Base-by-base conservation (phyloP, 1,284 basidiomycete species). In the Coriolopsis trogii region DNA sequence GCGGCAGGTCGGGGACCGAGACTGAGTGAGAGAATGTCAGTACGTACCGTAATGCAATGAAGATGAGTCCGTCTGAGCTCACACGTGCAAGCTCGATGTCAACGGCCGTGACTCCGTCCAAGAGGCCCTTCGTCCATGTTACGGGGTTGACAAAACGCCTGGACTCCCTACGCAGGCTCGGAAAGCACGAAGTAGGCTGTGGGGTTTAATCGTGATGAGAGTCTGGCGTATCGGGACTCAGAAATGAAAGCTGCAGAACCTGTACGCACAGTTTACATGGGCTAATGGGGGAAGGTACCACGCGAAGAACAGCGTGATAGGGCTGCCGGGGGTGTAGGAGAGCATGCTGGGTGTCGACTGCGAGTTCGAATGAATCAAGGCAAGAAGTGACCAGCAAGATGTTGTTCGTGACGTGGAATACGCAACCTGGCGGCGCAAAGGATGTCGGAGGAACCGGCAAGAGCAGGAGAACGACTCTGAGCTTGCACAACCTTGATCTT, bases 51-150 rank as follows among this genome's bases (percentile, higher is more conserved):
- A 78, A 60, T 72, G 89, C 89, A 21, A 87, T 72, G 38, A 80
- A 75, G 38, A 75, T 77, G 20, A 90, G 70, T 1, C 88, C 88
- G 37, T 81, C 78, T 37, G 68, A 41, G 56, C 67, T 74, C 47
- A 90, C 69, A 47, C 85, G 71, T 12, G 81, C 76, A 63, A 91
- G 71, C 70, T 91, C 87, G 37, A 91, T 68, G 61, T 91, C 88
- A 53, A 90, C 83, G n/a, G 67, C 69, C 9, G 71, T 55, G 36
- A 91, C 68, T 3, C 79, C 82, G 55, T 90, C 86, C 10, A 74
- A 58, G 6, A 82, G 69, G 6, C 85, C 87, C 62, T 88, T 85
- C 33, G 67, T 65, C 88, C 88, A 91, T 6, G 75, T 65, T n/a
- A 88, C 63, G 6, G 76, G 70, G 62, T 83, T 84, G 0, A 79